These are phyloP conservation scores for Nemania bipapillata DNA, from an alignment of 2,329 filamentous ascomycete species.

Conservation along the genomic window DNA sequence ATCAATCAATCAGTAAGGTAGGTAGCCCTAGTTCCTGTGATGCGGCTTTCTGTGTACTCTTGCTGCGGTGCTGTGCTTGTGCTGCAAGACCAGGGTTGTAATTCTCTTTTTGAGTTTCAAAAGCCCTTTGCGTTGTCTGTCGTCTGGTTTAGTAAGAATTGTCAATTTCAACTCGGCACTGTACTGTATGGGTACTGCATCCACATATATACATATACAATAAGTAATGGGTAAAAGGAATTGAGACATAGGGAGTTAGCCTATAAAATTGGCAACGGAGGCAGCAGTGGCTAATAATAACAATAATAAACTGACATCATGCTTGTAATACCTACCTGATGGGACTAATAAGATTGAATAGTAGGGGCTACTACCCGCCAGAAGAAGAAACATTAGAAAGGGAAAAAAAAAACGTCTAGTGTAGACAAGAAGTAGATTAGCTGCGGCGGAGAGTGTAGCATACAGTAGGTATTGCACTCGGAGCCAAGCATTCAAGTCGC, in stretches of 20 bases:
- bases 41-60: neutral
- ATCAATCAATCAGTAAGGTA: neutral
- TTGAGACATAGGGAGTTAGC: neutral
- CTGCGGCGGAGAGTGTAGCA: neutral
- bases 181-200: conserved; percentile 25
- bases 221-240: neutral
- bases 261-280: conserved; percentile 16
- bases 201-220: conserved; percentile 8
- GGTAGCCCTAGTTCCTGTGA: neutral
- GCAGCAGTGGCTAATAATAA: conserved; percentile 21
- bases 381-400: conserved; percentile 16
- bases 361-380: conserved; percentile 28
- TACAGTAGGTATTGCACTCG: neutral
- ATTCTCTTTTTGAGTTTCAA: conserved; percentile 21
- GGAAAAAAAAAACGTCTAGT: neutral
- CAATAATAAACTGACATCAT: conserved; percentile 34
- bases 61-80: conserved; percentile 4
- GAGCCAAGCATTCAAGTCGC: conserved; percentile 22
- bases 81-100: conserved; percentile 15
- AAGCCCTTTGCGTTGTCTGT: conserved; percentile 16
- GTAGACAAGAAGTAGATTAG: neutral
- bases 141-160: conserved; percentile 24
- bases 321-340: conserved; percentile 34
- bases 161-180: conserved; percentile 19
- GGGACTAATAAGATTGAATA: conserved; percentile 34